A percentile compares a stretch with the other conserved stretches of the same genome.
Conservation (phyloP, 2,329 filamentous ascomycete species). For the Alternaria burnsii region DNA sequence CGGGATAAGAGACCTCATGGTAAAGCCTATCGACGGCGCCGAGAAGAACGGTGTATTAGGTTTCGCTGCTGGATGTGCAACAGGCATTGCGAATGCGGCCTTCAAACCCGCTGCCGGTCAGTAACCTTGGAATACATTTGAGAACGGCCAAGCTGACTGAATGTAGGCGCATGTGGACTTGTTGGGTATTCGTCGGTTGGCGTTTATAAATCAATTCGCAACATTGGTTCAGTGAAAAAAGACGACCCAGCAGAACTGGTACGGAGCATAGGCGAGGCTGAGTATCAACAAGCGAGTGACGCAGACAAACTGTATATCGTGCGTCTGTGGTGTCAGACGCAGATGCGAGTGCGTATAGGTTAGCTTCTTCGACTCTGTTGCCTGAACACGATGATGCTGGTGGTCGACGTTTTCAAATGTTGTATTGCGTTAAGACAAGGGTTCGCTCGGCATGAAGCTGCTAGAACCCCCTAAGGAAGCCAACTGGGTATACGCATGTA, state of each 20-base stretch:
- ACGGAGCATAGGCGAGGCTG: constrained; percentile 24
- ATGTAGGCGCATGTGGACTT: constrained; percentile 62
- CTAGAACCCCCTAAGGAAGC: background rate
- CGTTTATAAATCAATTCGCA: constrained; percentile 63
- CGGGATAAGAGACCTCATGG: constrained; percentile 80
- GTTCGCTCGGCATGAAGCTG: background rate
- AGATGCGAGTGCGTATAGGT: constrained; percentile 26
- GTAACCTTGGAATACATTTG: background rate
- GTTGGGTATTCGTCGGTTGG: constrained; percentile 70
- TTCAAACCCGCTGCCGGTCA: constrained; percentile 71
- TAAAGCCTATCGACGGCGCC: constrained; percentile 74
- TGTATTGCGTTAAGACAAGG: background rate
- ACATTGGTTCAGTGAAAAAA: constrained; percentile 21
- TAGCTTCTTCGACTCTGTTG: background rate
- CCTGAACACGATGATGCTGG: background rate
- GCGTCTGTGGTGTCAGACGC: constrained; percentile 32
- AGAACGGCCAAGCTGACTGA: background rate
- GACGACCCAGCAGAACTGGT: constrained; percentile 22
- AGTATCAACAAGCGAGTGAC: constrained; percentile 27
- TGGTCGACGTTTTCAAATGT: background rate
- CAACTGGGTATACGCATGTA: background rate
- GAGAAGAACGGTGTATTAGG: constrained; percentile 69
- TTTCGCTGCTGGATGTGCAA: constrained; percentile 78
- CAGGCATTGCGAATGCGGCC: constrained; percentile 72
- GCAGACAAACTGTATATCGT: constrained; percentile 30